phyloP scores from a whole-genome alignment of 257 asterid species.

The Nicotiana otophora region DNA sequence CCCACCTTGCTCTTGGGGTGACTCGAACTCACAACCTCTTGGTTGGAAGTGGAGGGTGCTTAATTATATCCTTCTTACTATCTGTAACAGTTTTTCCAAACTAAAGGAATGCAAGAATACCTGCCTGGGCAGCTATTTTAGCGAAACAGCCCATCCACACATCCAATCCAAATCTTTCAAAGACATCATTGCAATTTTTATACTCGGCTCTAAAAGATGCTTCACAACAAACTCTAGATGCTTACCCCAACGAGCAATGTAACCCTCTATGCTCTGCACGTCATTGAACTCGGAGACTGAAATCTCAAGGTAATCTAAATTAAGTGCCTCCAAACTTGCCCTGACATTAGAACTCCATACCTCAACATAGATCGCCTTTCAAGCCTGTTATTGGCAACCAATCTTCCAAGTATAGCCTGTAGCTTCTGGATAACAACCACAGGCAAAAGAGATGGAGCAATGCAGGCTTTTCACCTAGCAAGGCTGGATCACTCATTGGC shows the following conservation, averaged over 20 bases:
- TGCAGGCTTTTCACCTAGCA: constrained; percentile 51
- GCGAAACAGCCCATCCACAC: constrained; percentile 83
- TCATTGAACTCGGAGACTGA: constrained; percentile 73
- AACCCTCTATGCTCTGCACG: constrained; percentile 68
- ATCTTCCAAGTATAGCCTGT: constrained; percentile 73
- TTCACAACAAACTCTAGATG: constrained; percentile 87
- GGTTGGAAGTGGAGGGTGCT: too few species aligned
- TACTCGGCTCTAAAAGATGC: constrained; percentile 84
- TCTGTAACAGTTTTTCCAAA: constrained; percentile 83
- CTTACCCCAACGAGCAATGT: constrained; percentile 73
- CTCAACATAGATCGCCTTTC: constrained; percentile 68
- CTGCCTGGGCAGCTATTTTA: constrained; percentile 73
- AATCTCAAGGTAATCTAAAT: constrained; percentile 83
- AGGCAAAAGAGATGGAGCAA: constrained; percentile 71
- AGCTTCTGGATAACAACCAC: constrained; percentile 65
- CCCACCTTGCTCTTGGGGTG: too few species aligned
- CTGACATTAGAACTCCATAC: constrained; percentile 71
- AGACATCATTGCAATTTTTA: constrained; percentile 68
- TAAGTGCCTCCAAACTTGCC: constrained; percentile 74
- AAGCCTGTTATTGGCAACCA: constrained; percentile 50
- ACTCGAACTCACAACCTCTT: too few species aligned
- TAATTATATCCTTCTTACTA: constrained; percentile 90
- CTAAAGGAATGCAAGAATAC: constrained; percentile 74
- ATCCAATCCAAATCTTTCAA: constrained; percentile 71
- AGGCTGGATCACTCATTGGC: constrained; percentile 54